These are phyloP conservation scores for Coemansia sp. DNA, from an alignment of 192 early-diverging fungal genomes.

Conservation along the genomic window DNA sequence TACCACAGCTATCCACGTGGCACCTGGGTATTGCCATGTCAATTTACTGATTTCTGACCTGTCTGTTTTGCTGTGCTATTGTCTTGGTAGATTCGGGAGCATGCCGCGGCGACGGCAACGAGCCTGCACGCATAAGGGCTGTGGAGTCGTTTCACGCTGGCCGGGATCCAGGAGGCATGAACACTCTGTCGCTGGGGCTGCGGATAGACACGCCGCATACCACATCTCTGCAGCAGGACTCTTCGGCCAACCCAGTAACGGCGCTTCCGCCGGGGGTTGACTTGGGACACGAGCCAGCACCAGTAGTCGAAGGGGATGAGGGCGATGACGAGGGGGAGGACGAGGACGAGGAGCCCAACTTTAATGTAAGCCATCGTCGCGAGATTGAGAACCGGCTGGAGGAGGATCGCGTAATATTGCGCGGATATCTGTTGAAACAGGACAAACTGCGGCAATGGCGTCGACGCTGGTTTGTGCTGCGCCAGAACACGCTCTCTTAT, in stretches of 20 bases:
- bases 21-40: not conserved
- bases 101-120: not conserved
- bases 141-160: not conserved
- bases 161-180: not conserved
- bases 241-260: conserved; percentile 2
- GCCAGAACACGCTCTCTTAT: conserved; percentile 51
- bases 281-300: conserved; percentile 28
- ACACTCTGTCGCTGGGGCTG: conserved; percentile 10
- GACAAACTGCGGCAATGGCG: conserved; percentile 54
- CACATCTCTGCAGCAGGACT: conserved; percentile 5
- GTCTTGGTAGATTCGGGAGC: conserved; percentile 1
- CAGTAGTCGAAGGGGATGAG: conserved; percentile 10
- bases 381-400: conserved; percentile 41
- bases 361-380: conserved; percentile 42
- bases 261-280: conserved; percentile 36
- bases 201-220: conserved; percentile 15
- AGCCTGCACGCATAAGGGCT: not conserved
- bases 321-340: conserved; percentile 26
- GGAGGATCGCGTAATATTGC: conserved; percentile 42
- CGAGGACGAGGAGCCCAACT: conserved; percentile 53
- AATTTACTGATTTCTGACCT: not conserved
- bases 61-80: not conserved
- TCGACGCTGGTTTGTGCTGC: conserved; percentile 55
- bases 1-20: not conserved
- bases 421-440: conserved; percentile 50